phyloP scores from a whole-genome alignment of 345 rosid genomes.

The rapeseed (Brassica napus) region Da-Ae NC_063444.1:16104501-16105000 shows the following conservation, averaged over 20 bases:
- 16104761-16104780: background rate
- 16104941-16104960: conserved; percentile 29
- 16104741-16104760: background rate
- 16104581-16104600: conserved; percentile 9
- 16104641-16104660: background rate
- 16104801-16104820: background rate
- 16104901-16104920: conserved; percentile 16
- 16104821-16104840: background rate
- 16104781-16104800: background rate
- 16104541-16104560: background rate
- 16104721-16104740: background rate
- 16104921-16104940: conserved; percentile 21
- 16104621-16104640: conserved; percentile 1
- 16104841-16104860: background rate
- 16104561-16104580: background rate
- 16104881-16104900: background rate
- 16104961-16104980: background rate
- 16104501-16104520: background rate
- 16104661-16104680: background rate
- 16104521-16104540: background rate
- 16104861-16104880: background rate
- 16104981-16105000: background rate
- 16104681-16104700: background rate
- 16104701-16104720: background rate
- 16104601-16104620: background rate